Evolutionary conservation across 495 filamentous ascomycete genomes (phyloP), one percentile per base, ranked within the genome.

Genomic region (Trichoderma reesei): DNA sequence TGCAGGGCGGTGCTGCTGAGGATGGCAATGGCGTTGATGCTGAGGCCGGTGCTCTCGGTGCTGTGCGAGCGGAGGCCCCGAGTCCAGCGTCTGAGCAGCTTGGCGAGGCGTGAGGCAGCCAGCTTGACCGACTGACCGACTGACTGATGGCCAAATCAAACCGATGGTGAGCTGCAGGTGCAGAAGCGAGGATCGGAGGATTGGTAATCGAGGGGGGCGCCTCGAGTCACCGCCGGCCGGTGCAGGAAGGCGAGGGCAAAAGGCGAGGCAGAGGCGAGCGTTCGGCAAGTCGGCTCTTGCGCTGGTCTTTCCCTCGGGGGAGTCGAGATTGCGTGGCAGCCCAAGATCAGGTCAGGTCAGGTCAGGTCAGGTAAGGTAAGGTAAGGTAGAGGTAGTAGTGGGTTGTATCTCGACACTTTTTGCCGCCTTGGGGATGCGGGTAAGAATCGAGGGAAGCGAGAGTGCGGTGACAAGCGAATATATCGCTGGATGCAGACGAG

Each of bases 391-490:
- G n/a, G n/a, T n/a, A n/a, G n/a, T n/a, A n/a, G n/a, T n/a, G n/a
- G n/a, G n/a, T n/a, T n/a, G n/a, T n/a, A n/a, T n/a, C n/a, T n/a
- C n/a, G n/a, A n/a, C n/a, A n/a, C n/a, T n/a, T n/a, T n/a, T n/a
- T n/a, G n/a, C n/a, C n/a, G n/a, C n/a, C n/a, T n/a, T n/a, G n/a
- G 20, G 20, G 51, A 56, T 4, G 51, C 51, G 51, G 51, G 34
- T 31, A 14, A 33, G 51, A 56, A 56, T 20, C 51, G 51, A 56
- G 48, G n/a, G 20, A 56, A 16, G 48, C 48, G 48, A 56, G 51
- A 48, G 20, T 26, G 46, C 46, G 46, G 14, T 51, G 46, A 26
- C 10, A 31, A 18, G 46, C n/a, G 18, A 51, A 26, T 4, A 20
- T 51, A 26, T 51, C n/a, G n/a, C n/a, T n/a, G n/a, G n/a, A n/a